Evolutionary conservation across 2,329 filamentous ascomycete genomes (phyloP), one percentile per base, ranked within the genome.

Genomic region (Talaromyces sp.): DNA sequence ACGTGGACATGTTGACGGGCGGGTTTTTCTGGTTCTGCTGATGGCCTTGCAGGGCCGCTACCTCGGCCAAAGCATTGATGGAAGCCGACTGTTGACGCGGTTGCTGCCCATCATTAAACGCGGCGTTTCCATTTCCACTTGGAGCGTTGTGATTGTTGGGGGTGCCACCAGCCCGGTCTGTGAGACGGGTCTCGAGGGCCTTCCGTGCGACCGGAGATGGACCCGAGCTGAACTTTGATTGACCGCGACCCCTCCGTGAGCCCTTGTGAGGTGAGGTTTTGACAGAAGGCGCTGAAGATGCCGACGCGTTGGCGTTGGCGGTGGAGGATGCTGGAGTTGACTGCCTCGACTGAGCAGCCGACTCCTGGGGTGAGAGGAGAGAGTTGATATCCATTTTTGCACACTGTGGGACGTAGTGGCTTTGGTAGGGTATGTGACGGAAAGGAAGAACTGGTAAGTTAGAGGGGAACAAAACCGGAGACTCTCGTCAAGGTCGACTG

Each of bases 21-120:
- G 55, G 57, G 7, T 59, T 59, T 58, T 72, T 78, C 47, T 72
- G 70, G 32, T 74, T 74, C 59, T 75, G 72, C 61, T 79, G 77
- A 58, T 58, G 62, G 59, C 76, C 77, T 67, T 80, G 79, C 73
- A 80, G 78, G 15, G 77, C 76, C 42, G 78, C 78, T 32, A 80
- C 68, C 63, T 81, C 79, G 30, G 78, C 78, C 59, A 81, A 67
- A n/a, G 77, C 77, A 64, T 81, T 79, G 73, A 81, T 78, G 2
- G 76, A 74, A 4, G 78, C 79, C 13, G 79, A 78, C 2, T 75
- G 71, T 44, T 77, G 74, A 64, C 77, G 71, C 25, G 73, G 69
- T n/a, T 72, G 67, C 51, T 70, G 69, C 36, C 72, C 68, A 8
- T 75, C 72, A 44, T 69, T 67, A 15, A 27, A 39, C 0, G 49